phyloP scores from a whole-genome alignment of 2,329 filamentous ascomycete genomes.

The Cordyceps farinosa region DNA sequence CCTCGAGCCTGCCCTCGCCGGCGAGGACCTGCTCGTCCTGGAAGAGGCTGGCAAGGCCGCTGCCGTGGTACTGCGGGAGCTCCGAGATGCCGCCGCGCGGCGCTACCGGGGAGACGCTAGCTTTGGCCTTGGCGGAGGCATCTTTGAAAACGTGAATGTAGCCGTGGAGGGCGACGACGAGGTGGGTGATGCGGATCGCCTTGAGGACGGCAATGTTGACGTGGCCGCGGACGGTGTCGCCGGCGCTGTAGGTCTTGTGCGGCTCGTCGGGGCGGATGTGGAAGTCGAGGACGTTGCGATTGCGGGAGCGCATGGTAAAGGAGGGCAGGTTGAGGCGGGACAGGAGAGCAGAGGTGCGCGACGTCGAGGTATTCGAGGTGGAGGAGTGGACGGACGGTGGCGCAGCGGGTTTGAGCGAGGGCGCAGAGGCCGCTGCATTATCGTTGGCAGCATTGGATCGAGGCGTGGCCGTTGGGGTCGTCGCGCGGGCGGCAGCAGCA shows the following conservation, averaged over 20 bases:
- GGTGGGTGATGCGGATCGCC: constrained; percentile 72
- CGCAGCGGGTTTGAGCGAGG: constrained; percentile 28
- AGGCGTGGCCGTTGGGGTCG: constrained; percentile 18
- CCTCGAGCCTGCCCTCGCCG: constrained; percentile 70
- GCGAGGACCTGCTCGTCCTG: constrained; percentile 79
- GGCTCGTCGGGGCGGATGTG: constrained; percentile 74
- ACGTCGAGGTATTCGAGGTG: constrained; percentile 23
- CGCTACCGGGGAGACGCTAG: constrained; percentile 43
- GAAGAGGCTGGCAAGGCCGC: constrained; percentile 76
- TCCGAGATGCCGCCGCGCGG: constrained; percentile 36
- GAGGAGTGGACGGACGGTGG: constrained; percentile 23
- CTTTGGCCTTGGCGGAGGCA: constrained; percentile 53
- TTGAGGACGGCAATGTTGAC: constrained; percentile 72
- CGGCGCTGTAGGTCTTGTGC: constrained; percentile 70
- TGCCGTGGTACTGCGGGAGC: constrained; percentile 61
- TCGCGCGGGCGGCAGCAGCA: neutral
- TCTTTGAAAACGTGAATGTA: constrained; percentile 77
- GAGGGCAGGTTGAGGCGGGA: constrained; percentile 50
- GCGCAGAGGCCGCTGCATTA: constrained; percentile 27
- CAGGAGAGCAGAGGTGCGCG: constrained; percentile 39
- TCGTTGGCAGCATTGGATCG: constrained; percentile 15
- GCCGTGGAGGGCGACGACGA: constrained; percentile 74
- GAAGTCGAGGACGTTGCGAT: constrained; percentile 71
- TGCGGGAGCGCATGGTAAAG: constrained; percentile 48
- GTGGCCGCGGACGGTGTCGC: constrained; percentile 69